Base-by-base conservation (phyloP, 345 rosid species). In the Capsella bursapastoris region DNA sequence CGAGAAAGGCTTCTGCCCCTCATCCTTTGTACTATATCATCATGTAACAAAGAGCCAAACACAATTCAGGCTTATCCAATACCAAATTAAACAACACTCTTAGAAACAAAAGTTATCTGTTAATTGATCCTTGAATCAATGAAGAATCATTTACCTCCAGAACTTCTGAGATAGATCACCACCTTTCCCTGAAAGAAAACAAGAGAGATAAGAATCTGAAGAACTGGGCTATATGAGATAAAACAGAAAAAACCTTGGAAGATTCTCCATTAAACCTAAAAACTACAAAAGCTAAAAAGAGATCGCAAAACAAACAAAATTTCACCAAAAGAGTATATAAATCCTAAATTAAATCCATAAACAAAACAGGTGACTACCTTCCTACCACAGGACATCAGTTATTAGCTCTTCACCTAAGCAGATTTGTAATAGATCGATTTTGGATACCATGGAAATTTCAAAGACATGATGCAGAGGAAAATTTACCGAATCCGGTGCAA, bases 111-210 rank as follows among this genome's bases (percentile, higher is more conserved):
- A 22, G 25, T 22, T 10, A 2, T 40, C 31, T 37, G 10, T 58
- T 16, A 10, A 38, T 18, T 41, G 50, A 61, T 61, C 34, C 16
- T 41, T 40, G 12, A 25, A 40, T 61, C 8, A 61, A 16, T 16
- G 2, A 53, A 22, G 27, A 31, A 48, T 14, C 55, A 5, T 83
- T 82, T 75, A 94, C 96, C 98, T 91, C 97, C 97, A 94, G 80
- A 91, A 94, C 84, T 91, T 86, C 82, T 84, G 83, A 27, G 93
- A 83, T 13, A 94, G 86, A 85, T 94, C 87, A 10, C 96, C 84
- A 85, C 84, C 85, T 82, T 94, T 94, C 51, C 97, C 98, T 94
- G 88, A 81, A 84, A 37, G 68, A 50, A 15, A 65, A 14, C 13
- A 73, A 27, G 16, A 66, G 31, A 1, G 14, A 47, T 45, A 35